Evolutionary conservation across 2,329 filamentous ascomycete genomes (phyloP).

Genomic region (Knoxdaviesia capensis): DNA sequence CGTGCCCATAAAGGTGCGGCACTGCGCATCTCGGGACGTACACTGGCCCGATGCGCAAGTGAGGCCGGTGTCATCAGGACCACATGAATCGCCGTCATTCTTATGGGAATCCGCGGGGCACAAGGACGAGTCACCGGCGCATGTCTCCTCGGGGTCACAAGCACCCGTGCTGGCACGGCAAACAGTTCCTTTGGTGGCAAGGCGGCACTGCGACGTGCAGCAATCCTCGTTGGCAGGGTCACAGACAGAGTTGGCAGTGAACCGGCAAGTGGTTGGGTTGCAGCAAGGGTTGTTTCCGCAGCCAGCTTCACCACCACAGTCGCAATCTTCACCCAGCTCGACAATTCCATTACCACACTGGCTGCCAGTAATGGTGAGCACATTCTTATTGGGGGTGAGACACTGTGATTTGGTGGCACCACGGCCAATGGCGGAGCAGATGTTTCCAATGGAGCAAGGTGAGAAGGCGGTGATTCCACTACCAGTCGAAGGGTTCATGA

Average conservation of each 20-base stretch:
- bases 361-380: conserved; percentile 61
- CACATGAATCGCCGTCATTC: conserved; percentile 53
- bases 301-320: conserved; percentile 60
- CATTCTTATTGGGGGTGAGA: conserved; percentile 66
- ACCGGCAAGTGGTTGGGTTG: conserved; percentile 70
- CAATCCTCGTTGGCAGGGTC: conserved; percentile 69
- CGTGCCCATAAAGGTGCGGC: conserved; percentile 62
- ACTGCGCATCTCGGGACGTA: conserved; percentile 79
- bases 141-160: conserved; percentile 75
- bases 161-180: conserved; percentile 62
- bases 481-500: conserved; percentile 89
- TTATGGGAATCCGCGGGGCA: conserved; percentile 58
- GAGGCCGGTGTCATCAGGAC: conserved; percentile 38
- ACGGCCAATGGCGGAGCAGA: conserved; percentile 67
- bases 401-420: conserved; percentile 60
- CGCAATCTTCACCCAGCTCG: conserved; percentile 82
- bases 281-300: conserved; percentile 70
- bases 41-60: conserved; percentile 84
- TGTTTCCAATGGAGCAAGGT: conserved; percentile 76
- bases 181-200: conserved; percentile 45
- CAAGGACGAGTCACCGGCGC: conserved; percentile 47
- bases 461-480: conserved; percentile 61
- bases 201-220: conserved; percentile 47
- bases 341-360: conserved; percentile 96
- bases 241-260: conserved; percentile 55